Evolutionary conservation across 1,139 yeast species (phyloP), one percentile per base, ranked within the genome.

Genomic region (Pichia sp.): DNA sequence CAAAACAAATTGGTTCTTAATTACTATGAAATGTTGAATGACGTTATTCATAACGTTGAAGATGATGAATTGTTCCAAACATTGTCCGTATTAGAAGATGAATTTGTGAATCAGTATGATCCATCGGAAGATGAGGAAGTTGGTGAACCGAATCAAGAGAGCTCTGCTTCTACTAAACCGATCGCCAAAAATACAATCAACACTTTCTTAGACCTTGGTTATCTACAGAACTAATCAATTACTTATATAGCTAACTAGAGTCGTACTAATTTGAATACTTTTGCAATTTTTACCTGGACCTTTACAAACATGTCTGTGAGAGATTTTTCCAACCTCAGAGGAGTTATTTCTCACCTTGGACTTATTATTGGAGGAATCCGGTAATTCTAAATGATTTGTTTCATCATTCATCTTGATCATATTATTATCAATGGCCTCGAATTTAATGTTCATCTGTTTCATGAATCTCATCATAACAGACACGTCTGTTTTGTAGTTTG

Each of bases 1-100:
- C 53, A 51, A 33, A 43, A 31, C 36, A 52, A 47, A n/a, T 31
- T 49, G 10, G 49, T 49, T 18, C 18, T 57, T 6, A 57, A 55
- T 25, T 53, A 50, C 14, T 52, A 52, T 41, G 52, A 53, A 13
- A 30, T 42, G 30, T 16, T 55, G 11, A 53, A 48, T 19, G 51
- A 54, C 27, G 44, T 53, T 3, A 25, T 42, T 5, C 34, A 49
- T 27, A 47, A 50, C 39, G 28, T 45, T 1, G 22, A 49, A 5
- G 52, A 49, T 34, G 14, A 38, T 14, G 47, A 44, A 3, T 39
- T 52, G 22, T 36, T 44, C 22, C 28, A 11, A 13, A 25, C 47
- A 5, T 10, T 47, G 2, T 16, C 50, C 2, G 25, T 38, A 14
- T 18, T 52, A 16, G 48, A 52, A 25, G 30, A 50, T 19, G 44